Evolutionary conservation across 2,329 filamentous ascomycete genomes (phyloP).

Genomic region (Seiridium unicorne): DNA sequence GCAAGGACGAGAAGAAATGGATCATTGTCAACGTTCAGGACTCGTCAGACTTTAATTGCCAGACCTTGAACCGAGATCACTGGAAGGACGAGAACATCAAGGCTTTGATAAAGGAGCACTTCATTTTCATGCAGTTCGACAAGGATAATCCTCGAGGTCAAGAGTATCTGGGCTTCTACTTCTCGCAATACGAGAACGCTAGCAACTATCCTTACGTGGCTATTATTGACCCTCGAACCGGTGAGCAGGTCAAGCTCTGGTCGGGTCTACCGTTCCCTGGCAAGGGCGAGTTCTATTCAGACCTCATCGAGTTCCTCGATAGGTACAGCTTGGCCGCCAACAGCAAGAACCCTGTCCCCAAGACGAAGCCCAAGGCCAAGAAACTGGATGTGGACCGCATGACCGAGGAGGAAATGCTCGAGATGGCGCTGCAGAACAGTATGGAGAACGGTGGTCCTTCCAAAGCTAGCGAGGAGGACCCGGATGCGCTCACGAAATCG

Average conservation of each 20-base stretch:
- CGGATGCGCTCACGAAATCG: constrained; percentile 81
- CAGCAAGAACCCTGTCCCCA: constrained; percentile 90
- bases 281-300: constrained; percentile 79
- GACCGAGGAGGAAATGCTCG: constrained; percentile 96
- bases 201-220: constrained; percentile 94
- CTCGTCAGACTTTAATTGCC: constrained; percentile 89
- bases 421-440: constrained; percentile 90
- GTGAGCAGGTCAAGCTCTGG: constrained; percentile 97
- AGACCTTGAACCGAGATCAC: constrained; percentile 88
- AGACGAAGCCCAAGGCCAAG: constrained; percentile 69
- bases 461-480: constrained; percentile 66
- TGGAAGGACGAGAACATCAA: constrained; percentile 86
- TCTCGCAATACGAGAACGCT: constrained; percentile 73
- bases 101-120: constrained; percentile 84
- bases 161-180: constrained; percentile 90
- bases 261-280: constrained; percentile 77
- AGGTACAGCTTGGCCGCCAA: constrained; percentile 86
- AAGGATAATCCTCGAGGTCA: constrained; percentile 78
- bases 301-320: constrained; percentile 94
- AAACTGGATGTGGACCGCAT: constrained; percentile 78
- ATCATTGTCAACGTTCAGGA: constrained; percentile 95
- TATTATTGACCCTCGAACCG: constrained; percentile 91
- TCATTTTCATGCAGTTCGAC: constrained; percentile 92
- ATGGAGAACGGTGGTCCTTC: constrained; percentile 52
- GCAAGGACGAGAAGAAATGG: constrained; percentile 90